Percentiles rank a stretch among this genome's conserved stretches.
phyloP scores from a whole-genome alignment of 768 basidiomycete genomes.

The Hericium rajendrae region DNA sequence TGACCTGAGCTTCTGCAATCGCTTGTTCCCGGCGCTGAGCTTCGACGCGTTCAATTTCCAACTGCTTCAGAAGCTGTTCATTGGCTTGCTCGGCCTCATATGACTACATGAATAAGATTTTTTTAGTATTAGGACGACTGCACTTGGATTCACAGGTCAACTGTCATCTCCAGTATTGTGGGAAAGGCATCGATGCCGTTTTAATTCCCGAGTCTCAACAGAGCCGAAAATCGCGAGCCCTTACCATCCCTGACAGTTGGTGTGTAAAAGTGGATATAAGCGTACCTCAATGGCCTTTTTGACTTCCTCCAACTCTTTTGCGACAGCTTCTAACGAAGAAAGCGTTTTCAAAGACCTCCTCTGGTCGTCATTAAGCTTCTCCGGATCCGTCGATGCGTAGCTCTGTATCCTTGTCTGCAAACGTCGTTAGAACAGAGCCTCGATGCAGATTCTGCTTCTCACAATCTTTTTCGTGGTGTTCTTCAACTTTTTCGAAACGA shows the following conservation, averaged over 20 bases:
- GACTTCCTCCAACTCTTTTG: constrained; percentile 77
- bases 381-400: constrained; percentile 57
- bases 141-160: too few species aligned
- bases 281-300: constrained; percentile 78
- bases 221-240: too few species aligned
- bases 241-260: too few species aligned
- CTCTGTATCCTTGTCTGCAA: constrained; percentile 59
- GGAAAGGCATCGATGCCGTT: too few species aligned
- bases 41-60: constrained; percentile 47
- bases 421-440: not conserved
- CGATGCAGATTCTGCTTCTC: constrained; percentile 18
- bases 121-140: too few species aligned
- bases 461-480: constrained; percentile 80
- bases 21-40: constrained; percentile 45
- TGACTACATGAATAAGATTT: constrained; percentile 26
- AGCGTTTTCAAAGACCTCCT: constrained; percentile 63
- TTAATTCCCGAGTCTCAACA: too few species aligned
- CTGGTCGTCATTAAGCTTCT: constrained; percentile 85
- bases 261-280: not conserved
- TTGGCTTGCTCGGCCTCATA: constrained; percentile 56
- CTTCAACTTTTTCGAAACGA: constrained; percentile 72
- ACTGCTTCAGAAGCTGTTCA: constrained; percentile 43
- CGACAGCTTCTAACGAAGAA: constrained; percentile 64
- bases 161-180: too few species aligned
- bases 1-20: constrained; percentile 51